Base-by-base conservation (phyloP, 2,329 filamentous ascomycete genomes). In the Pseudocercospora ulei region DNA sequence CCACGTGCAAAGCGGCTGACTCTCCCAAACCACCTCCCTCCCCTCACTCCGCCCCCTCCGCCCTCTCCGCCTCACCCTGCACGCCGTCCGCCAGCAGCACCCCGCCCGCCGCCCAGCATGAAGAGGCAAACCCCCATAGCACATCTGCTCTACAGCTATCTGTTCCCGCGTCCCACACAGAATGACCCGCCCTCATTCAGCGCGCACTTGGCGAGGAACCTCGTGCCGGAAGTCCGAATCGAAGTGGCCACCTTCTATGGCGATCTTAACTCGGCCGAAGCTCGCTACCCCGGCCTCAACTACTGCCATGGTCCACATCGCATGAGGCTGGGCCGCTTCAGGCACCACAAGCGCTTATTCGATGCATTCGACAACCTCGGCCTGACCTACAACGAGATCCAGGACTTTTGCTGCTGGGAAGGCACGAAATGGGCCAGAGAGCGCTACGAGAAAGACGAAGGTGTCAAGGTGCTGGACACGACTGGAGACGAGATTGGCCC, bases 391-490 rank as follows among this genome's bases (percentile, higher is more conserved):
- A 65, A 68, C 51, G 82, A 88, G 58, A 83, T 88, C 50, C 69
- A 75, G 38, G 67, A 69, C 33, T 67, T 87, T 56, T 86, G 82
- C 42, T 79, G 82, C 55, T 88, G 82, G 82, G 82, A 87, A 64
- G 82, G 82, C 41, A 87, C 82, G 6, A 76, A 78, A 46, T 87
- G 82, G 82, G 82, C 82, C 45, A 79, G 85, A 56, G 80, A 86
- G 56, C 74, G 81, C 38, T 88, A 78, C 56, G 82, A 88, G 65
- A 71, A 72, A 41, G 82, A 87, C 55, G 79, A 85, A 54, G 76
- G 76, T 20, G 70, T 81, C 42, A 64, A 63, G 18, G 84, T 88
- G 46, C 62, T 65, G 31, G 82, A 88, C 56, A 85, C 82, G 4
- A 78, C 80, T 1, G 73, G 72, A 35, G 77, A 82, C 52, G 78